These are phyloP conservation scores for Tuber microsphaerosporum DNA, from an alignment of 495 filamentous ascomycete genomes.

Conservation along the genomic window DNA sequence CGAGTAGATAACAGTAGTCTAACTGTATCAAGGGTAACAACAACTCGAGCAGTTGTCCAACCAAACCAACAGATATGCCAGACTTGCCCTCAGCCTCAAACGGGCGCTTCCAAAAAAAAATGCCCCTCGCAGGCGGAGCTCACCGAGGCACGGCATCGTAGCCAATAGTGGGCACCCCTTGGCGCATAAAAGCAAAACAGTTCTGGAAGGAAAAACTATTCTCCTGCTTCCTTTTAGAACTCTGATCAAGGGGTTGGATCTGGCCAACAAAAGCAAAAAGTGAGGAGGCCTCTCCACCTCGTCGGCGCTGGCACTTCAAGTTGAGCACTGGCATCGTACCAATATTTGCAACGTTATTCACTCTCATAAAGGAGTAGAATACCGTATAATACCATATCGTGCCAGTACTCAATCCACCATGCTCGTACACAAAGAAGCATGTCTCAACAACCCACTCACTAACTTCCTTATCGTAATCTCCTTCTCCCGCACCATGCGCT, in stretches of 20 bases:
- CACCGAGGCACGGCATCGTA: not conserved
- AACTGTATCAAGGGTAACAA: not conserved
- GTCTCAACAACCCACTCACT: not conserved
- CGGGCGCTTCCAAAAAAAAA: not conserved
- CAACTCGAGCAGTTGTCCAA: not conserved
- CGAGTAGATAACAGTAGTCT: not conserved
- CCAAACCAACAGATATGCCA: not conserved
- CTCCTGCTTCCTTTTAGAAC: not conserved
- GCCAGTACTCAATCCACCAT: not conserved
- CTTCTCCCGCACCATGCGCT: not conserved
- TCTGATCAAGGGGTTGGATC: not conserved
- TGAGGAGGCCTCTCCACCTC: not conserved
- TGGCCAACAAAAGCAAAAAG: not conserved
- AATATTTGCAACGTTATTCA: too few relatives aligned
- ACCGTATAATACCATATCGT: not conserved
- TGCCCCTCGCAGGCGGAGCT: not conserved
- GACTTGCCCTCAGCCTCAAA: not conserved
- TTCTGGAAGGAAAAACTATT: constrained; percentile 1
- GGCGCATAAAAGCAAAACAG: not conserved
- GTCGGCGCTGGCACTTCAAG: too few relatives aligned
- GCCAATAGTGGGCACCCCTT: not conserved
- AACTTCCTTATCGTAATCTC: not conserved
- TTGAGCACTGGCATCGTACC: too few relatives aligned
- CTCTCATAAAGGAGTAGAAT: too few relatives aligned
- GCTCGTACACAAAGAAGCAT: not conserved